Evolutionary conservation across 306 rosid genomes (phyloP), one percentile per base, ranked within the genome.

Genomic region (Acacia melanoxylon): DNA sequence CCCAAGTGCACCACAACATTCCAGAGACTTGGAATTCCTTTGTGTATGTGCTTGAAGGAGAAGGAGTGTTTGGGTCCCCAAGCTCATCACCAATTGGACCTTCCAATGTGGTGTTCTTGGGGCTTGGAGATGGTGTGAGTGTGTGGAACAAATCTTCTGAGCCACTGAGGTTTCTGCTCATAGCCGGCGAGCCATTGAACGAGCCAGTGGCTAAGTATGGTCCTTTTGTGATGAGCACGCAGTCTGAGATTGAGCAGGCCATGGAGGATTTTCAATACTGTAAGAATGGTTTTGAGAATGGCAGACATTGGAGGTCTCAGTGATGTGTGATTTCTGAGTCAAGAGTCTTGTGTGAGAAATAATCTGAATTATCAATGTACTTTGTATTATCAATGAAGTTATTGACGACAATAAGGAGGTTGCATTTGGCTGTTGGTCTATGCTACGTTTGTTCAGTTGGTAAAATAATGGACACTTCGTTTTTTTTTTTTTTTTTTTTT

Each of bases 221-320:
- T 8, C 92, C 94, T 8, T 89, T 91, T 83, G 92, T 91, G 75
- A 91, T 91, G 94, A 91, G 85, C 88, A 69, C 92, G 24, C 90
- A 87, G 25, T 79, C 88, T 81, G 92, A 91, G 68, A 87, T 91
- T 61, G 80, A 89, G 12, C 76, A 86, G 54, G 82, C 94, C 22
- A 81, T 89, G 40, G 86, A 86, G 74, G 94, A 91, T 78, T 87
- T 86, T 68, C 90, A 86, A 2, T 70, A 82, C 63, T 61, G 59
- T 59, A 68, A 66, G 81, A 91, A 91, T 74, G 94, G 94, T 5
- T 91, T 91, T 84, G 94, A 91, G 75, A 89, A 78, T 83, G 90
- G 90, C 33, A 86, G 17, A n/a, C 25, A 49, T 51, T 73, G 77
- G 77, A 49, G 65, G 24, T 73, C 65, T 51, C 29, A 49, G 27